Evolutionary conservation across 192 early-diverging fungal genomes (phyloP).

Genomic region (Spizellomyces sp.): DNA sequence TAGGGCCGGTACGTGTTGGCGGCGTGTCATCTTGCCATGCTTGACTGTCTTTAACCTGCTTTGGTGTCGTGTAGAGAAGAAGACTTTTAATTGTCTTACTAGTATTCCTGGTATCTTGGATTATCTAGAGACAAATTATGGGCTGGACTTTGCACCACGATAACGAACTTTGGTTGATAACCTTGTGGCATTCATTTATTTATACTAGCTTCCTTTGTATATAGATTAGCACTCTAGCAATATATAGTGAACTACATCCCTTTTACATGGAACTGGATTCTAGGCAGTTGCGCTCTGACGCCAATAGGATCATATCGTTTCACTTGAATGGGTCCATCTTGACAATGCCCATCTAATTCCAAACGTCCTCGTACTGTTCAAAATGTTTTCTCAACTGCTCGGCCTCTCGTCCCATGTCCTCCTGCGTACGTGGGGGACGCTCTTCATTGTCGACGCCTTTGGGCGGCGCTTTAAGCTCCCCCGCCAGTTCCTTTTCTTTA

Average conservation of each 20-base stretch:
- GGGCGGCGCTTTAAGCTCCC: constrained; percentile 14
- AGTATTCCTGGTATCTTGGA: constrained; percentile 79
- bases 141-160: constrained; percentile 26
- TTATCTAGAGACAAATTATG: constrained; percentile 64
- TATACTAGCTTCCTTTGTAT: too few relatives aligned
- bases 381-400: constrained; percentile 44
- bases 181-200: too few relatives aligned
- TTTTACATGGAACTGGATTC: too few relatives aligned
- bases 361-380: constrained; percentile 43
- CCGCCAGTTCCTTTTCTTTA: constrained; percentile 43
- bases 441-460: constrained; percentile 60
- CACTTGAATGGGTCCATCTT: too few relatives aligned
- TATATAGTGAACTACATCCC: too few relatives aligned
- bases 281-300: too few relatives aligned
- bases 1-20: constrained; percentile 45
- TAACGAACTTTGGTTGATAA: too few relatives aligned
- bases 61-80: constrained; percentile 58
- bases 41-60: not conserved
- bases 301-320: too few relatives aligned
- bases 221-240: too few relatives aligned
- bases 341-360: constrained; percentile 12
- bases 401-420: constrained; percentile 84
- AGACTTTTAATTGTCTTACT: constrained; percentile 84
- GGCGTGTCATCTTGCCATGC: not conserved
- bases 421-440: constrained; percentile 63